Evolutionary conservation across 1,284 basidiomycete species (phyloP), one percentile per base, ranked within the genome.

Genomic region (Cronartium ribicola): DNA sequence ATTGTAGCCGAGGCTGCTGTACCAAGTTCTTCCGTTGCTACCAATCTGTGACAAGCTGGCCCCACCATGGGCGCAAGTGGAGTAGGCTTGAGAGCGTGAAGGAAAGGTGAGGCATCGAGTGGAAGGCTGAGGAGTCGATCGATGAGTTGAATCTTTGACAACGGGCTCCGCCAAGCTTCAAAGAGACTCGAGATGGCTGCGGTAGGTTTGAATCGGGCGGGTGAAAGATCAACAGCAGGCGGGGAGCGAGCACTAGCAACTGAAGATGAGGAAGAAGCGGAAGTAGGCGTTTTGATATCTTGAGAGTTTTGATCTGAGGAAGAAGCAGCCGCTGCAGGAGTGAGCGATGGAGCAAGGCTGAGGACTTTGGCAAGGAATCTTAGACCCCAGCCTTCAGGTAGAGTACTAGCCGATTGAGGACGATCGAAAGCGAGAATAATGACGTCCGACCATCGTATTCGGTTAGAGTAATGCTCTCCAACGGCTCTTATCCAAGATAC

Each of bases 1-100:
- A 66, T 57, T 3, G 70, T 73, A 3, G 70, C 61, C 7, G 70
- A 73, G 40, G 48, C 59, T 41, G 51, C 62, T 29, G 29, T 57
- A 2, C 51, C 48, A 43, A 66, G 51, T 65, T 66, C 70, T 43
- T 73, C 70, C 10, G 48, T 48, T n/a, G 70, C 63, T 3, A 73
- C 70, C 5, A 73, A 39, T 73, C 64, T 66, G 10, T 65, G 63
- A 57, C 70, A 73, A 55, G 60, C 55, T 13, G 70, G 55, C 13
- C 62, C 63, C 29, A 64, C 41, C 70, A 73, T 73, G 29, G 70
- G 70, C 17, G 70, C 63, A 14, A 73, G 61, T 10, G 70, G 70
- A 17, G 62, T 73, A 20, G 70, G 62, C 66, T 73, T 73, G 20
- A 73, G 70, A 57, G 48, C 48, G 37, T 73, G 70, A n/a, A 73